Base-by-base conservation (phyloP, 2,329 filamentous ascomycete genomes). In the Colletotrichum sp. region DNA sequence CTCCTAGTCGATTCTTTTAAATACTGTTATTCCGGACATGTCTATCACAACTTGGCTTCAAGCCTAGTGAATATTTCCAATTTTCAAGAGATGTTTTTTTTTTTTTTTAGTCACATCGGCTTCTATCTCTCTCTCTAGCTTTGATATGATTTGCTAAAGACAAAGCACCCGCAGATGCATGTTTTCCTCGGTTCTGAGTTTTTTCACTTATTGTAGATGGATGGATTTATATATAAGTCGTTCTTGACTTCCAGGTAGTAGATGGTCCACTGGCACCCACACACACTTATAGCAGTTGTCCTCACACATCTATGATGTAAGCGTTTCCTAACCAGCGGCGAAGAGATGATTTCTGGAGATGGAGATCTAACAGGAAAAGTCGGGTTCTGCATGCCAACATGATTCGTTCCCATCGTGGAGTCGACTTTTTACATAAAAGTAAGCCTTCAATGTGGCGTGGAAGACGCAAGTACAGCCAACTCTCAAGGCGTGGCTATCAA, bases 241-340 rank as follows among this genome's bases (percentile, higher is more conserved):
- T 44, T n/a, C 39, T n/a, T 1, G 3, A n/a, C 2, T 48, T 48
- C 7, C 39, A 48, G 39, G 19, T 0, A 11, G 39, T 44, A 44
- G 8, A 44, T 3, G 5, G 39, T n/a, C n/a, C n/a, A n/a, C n/a
- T n/a, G n/a, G n/a, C n/a, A n/a, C n/a, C n/a, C n/a, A 11, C 9
- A 44, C 3, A 2, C 39, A 2, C 39, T n/a, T n/a, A 12, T 22
- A 22, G 19, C 3, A 48, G 39, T 48, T n/a, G 0, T 48, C 19
- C n/a, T 13, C 2, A 8, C n/a, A 13, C 11, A 0, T 22, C 6
- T 13, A 9, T 52, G 6, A 22, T 52, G n/a, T 52, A 6, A 52
- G n/a, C 11, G 1, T 22, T 22, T 22, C n/a, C 44, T 13, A 0
- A 52, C 4, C 11, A 25, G 0, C 11, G 3, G 0, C 44, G 0